A percentile compares a stretch with the other conserved stretches of the same genome.
Conservation (phyloP, 176 grass and related monocot genomes). For the Tillandsia leiboldiana region DNA sequence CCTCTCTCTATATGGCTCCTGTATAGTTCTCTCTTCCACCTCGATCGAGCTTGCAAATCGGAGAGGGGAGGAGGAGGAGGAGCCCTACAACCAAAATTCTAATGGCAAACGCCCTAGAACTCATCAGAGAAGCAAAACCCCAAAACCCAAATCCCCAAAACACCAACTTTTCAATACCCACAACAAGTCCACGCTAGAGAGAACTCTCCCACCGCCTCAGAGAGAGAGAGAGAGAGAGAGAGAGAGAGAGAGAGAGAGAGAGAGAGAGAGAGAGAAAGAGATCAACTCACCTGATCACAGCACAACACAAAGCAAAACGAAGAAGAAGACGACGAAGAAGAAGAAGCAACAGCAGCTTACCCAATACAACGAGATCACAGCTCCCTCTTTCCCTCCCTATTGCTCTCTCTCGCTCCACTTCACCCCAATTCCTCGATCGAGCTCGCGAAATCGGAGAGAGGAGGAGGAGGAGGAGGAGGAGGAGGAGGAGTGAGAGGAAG, state of each 20-base stretch:
- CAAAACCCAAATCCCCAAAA: neutral
- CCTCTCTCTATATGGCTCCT: neutral
- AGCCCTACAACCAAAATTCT: neutral
- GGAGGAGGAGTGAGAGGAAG: too few relatives aligned
- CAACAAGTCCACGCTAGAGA: neutral
- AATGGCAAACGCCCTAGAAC: neutral
- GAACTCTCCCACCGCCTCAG: neutral
- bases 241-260: neutral
- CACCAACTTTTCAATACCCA: neutral
- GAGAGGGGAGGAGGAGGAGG: neutral
- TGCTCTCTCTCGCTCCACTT: neutral
- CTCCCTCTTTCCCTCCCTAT: neutral
- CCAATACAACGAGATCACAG: neutral
- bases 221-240: neutral
- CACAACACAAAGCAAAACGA: neutral
- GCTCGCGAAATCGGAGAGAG: neutral
- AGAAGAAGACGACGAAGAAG: neutral
- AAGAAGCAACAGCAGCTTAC: neutral
- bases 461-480: neutral
- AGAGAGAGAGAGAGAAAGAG: neutral
- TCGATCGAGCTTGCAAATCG: neutral
- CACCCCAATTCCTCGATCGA: neutral
- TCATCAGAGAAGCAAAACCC: constrained; percentile 1
- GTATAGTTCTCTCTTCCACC: neutral
- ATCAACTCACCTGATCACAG: neutral